Conservation (phyloP, 208 protist species). For the Leishmania martiniquensis region DNA sequence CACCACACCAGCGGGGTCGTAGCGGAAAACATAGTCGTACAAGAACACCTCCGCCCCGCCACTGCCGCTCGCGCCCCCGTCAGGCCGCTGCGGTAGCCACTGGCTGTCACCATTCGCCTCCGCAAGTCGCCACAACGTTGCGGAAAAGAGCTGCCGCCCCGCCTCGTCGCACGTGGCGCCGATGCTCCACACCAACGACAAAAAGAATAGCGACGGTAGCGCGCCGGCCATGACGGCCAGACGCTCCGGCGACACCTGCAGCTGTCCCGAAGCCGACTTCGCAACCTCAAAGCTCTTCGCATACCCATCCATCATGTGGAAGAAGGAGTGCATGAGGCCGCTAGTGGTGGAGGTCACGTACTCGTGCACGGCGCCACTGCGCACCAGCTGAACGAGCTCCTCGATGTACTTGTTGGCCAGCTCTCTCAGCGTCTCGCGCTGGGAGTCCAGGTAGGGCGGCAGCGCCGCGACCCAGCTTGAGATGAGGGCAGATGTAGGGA, state of each 20-base stretch:
- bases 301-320: slow-evolving; percentile 95
- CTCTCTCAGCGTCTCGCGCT: slow-evolving; percentile 50
- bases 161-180: slow-evolving; percentile 94
- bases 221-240: slow-evolving; percentile 48
- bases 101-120: slow-evolving; percentile 39
- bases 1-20: slow-evolving; percentile 31
- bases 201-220: slow-evolving; percentile 94
- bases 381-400: slow-evolving; percentile 84
- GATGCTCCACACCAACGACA: slow-evolving; percentile 96
- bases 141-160: slow-evolving; percentile 91
- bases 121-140: slow-evolving; percentile 78
- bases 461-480: slow-evolving; percentile 87
- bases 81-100: slow-evolving; percentile 39
- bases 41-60: slow-evolving; percentile 52
- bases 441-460: slow-evolving; percentile 78
- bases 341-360: slow-evolving; percentile 95
- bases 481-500: slow-evolving; percentile 69
- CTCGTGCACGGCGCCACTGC: slow-evolving; percentile 76
- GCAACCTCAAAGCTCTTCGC: slow-evolving; percentile 64
- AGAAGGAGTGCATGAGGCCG: slow-evolving; percentile 91
- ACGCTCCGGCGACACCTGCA: slow-evolving; percentile 47
- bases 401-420: slow-evolving; percentile 88
- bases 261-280: slow-evolving; percentile 9
- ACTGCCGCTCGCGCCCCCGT: neutral
- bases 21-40: slow-evolving; percentile 95